A percentile compares a stretch with the other conserved stretches of the same genome.
Conservation (phyloP, 495 filamentous ascomycete species). For the Melanomma pulvis-pyrius region DNA sequence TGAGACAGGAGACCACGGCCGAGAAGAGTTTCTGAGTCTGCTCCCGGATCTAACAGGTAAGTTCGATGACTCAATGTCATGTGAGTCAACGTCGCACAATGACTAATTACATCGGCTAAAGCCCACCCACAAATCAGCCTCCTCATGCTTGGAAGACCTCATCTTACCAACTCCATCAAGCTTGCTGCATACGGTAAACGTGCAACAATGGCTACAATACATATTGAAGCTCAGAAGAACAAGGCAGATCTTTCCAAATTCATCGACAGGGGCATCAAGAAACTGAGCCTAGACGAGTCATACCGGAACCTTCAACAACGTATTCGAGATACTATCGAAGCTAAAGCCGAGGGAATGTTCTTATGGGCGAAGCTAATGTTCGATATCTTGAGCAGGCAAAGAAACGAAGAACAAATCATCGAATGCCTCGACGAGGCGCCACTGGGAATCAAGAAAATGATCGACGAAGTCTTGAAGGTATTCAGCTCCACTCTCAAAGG, state of each 20-base stretch:
- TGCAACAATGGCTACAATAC: constrained; percentile 6
- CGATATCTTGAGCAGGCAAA: neutral
- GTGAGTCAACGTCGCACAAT: neutral
- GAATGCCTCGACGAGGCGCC: neutral
- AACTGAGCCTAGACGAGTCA: neutral
- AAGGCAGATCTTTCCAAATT: neutral
- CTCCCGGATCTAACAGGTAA: neutral
- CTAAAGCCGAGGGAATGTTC: constrained; percentile 7
- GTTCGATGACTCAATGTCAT: neutral
- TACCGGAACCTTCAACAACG: neutral
- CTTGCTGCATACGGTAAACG: neutral
- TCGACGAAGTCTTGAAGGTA: constrained; percentile 5
- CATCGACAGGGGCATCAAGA: neutral
- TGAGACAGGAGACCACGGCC: neutral
- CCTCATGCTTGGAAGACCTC: constrained; percentile 9
- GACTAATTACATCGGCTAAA: neutral
- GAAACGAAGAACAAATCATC: neutral
- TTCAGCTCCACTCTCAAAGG: constrained; percentile 12
- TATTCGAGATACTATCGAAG: neutral
- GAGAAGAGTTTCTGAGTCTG: neutral
- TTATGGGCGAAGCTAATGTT: constrained; percentile 9
- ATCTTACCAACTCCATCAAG: constrained; percentile 3
- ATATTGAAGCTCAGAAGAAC: constrained; percentile 5
- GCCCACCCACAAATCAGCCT: neutral
- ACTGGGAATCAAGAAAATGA: neutral